These are phyloP conservation scores for Candida insectorum DNA, from an alignment of 805 yeast genomes.

Conservation along the genomic window DNA sequence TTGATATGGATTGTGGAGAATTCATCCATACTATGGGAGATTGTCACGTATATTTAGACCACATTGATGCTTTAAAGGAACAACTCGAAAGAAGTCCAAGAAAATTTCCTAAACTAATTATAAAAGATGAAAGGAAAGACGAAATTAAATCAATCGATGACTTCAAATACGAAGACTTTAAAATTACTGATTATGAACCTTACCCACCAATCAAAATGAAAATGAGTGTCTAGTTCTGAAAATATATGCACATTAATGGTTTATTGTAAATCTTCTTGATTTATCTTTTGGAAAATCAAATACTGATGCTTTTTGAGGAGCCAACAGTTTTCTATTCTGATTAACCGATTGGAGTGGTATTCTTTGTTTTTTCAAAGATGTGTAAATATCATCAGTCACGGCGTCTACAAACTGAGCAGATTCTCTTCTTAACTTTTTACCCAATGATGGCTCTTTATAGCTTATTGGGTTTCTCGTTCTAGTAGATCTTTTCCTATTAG, in stretches of 20 bases:
- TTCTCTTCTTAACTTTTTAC: conserved; percentile 68
- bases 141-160: conserved; percentile 73
- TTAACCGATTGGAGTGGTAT: conserved; percentile 5
- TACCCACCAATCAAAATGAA: conserved; percentile 86
- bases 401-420: conserved; percentile 61
- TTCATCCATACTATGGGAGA: conserved; percentile 96
- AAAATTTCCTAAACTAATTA: conserved; percentile 72
- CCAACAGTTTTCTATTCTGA: conserved; percentile 6
- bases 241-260: background rate
- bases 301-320: background rate
- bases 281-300: conserved; percentile 1
- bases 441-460: conserved; percentile 65
- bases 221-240: conserved; percentile 76
- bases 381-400: conserved; percentile 34
- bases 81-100: conserved; percentile 77
- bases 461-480: conserved; percentile 56
- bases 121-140: conserved; percentile 50
- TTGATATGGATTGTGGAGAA: conserved; percentile 93
- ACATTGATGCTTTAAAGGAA: conserved; percentile 82
- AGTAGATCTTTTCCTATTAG: background rate
- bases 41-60: conserved; percentile 92
- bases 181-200: conserved; percentile 75
- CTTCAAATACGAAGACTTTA: conserved; percentile 85
- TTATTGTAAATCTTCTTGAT: conserved; percentile 4
- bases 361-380: conserved; percentile 10